Evolutionary conservation across 2,329 filamentous ascomycete species (phyloP), one percentile per base, ranked within the genome.

Genomic region (Xylaria sp.): DNA sequence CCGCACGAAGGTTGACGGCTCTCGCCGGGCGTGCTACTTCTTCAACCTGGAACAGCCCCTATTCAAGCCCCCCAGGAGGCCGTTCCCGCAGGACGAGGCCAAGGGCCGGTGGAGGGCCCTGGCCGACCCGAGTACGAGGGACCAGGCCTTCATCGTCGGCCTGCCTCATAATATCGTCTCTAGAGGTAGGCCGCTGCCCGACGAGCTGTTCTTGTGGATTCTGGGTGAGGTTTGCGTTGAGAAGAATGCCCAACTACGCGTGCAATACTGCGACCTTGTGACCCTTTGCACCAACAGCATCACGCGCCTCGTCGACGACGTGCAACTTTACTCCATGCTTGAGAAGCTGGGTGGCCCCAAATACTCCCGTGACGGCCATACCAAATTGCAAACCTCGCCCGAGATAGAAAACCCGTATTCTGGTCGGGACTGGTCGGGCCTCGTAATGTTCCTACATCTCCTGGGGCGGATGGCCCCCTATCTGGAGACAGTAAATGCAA

Each of bases 121-220:
- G 4, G 68, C 69, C 52, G 76, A 83, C 26, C 72, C 79, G 0
- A 72, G 72, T 6, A 74, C 76, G 38, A 79, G 87, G 45, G 75
- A 83, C 50, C 81, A 85, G 60, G 76, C 82, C 37, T 81, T 91
- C 48, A 71, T 84, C 20, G 85, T 83, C 18, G 88, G 88, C 1
- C 72, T 88, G 51, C 77, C 86, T 1, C 78, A 82, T 50, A 78
- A 82, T 41, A 73, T 87, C 13, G 72, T 82, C 16, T 65, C 68
- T 4, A 70, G 71, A 52, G 74, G 73, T 38, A 68, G 71, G 11
- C 59, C 66, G 2, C 67, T 91, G 11, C 84, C 88, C 0, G 83
- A 90, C 55, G 80, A 87, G 50, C 65, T 91, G 1, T 78, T 90
- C 45, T 63, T 79, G 16, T 92, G 89, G 89, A 74, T 91, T 2